Conservation (phyloP, 2,329 filamentous ascomycete species). For the Decorospora gaudefroyi region DNA sequence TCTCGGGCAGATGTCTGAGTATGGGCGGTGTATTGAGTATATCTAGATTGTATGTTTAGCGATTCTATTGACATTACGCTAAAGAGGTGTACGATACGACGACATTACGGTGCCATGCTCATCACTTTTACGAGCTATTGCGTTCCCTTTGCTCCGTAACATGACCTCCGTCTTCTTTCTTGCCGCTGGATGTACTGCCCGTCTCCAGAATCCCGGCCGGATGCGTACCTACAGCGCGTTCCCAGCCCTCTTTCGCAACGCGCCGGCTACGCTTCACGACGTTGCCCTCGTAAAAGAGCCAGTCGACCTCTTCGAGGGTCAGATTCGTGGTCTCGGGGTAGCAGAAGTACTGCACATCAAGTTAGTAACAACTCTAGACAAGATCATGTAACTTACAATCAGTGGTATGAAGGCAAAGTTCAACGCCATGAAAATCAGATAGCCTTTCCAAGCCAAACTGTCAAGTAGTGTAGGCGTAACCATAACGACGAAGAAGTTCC, state of each 20-base stretch:
- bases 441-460: conserved; percentile 56
- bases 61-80: too few relatives aligned
- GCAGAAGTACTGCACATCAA: conserved; percentile 48
- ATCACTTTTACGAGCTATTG: too few relatives aligned
- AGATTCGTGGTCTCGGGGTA: conserved; percentile 46
- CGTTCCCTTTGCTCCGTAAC: too few relatives aligned
- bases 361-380: neutral
- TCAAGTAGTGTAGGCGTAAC: conserved; percentile 58
- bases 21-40: too few relatives aligned
- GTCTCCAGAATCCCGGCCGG: conserved; percentile 17
- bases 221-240: conserved; percentile 17
- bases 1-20: too few relatives aligned
- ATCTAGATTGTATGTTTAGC: too few relatives aligned
- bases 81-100: too few relatives aligned
- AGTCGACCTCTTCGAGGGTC: conserved; percentile 46
- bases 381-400: conserved; percentile 30
- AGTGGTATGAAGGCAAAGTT: conserved; percentile 55
- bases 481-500: conserved; percentile 59
- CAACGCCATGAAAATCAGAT: conserved; percentile 58
- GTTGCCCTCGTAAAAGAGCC: conserved; percentile 41
- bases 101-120: too few relatives aligned
- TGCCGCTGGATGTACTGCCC: conserved; percentile 17
- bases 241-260: conserved; percentile 36
- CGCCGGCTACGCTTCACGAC: conserved; percentile 28
- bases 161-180: conserved; percentile 6